Evolutionary conservation across 352 stramenopile genomes (phyloP), one percentile per base, ranked within the genome.

Genomic region (Phytophthora pluvialis): DNA sequence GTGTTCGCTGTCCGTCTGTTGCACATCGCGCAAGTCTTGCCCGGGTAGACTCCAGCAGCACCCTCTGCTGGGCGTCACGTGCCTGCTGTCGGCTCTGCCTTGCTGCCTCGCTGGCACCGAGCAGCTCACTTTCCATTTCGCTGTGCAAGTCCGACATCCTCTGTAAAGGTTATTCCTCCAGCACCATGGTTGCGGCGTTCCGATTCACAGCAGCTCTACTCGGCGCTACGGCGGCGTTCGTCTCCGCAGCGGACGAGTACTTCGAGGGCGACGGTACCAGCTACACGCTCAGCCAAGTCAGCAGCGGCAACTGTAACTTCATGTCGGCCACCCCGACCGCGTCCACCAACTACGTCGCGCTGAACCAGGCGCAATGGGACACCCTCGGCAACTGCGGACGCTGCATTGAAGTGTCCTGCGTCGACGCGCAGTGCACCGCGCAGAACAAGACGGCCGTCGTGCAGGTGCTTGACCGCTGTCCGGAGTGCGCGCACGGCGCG

Each of bases 401-500:
- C 28, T 91, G 82, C 47, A 77, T 81, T 35, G 67, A 87, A 48
- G 80, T 89, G 21, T 82, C 77, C 42, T 92, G 83, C 49, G 72
- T 78, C 5, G 85, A 94, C 67, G 51, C 64, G 0, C 54, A 66
- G 13, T 93, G 85, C 54, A 60, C 65, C 9, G 62, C 28, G 25
- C 57, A 78, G 49, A 77, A 77, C 49, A 79, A 70, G 36, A 83
- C 63, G 4, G 68, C 81, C 12, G 45, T 94, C 44, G 76, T 91
- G 13, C 73, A 94, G 53, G 81, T 94, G 51, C 65, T 90, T 11
- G 83, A 94, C 51, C 80, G 79, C 4, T 94, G 86, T 43, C 86
- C 86, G 1, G 83, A 91, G 55, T 94, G 83, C 61, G 77, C 64
- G 39, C 53, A 81, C 25, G 86, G 86, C 38, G 86, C 86, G 7